Evolutionary conservation across 2,329 filamentous ascomycete species (phyloP).

Genomic region (Hymenoscyphus albidus): DNA sequence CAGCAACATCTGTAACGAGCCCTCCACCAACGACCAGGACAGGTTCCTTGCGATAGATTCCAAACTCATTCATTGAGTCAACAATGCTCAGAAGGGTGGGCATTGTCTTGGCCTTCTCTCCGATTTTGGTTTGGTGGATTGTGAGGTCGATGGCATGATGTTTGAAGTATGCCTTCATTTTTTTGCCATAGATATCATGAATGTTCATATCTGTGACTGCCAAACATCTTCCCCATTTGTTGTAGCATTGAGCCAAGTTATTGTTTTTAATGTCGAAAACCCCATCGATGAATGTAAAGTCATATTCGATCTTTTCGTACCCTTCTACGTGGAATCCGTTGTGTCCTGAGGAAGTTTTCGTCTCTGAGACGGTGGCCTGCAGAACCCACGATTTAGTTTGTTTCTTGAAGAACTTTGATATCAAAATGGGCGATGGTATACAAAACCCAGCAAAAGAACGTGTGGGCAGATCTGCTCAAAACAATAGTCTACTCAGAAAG

Average conservation of each 20-base stretch:
- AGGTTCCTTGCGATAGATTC: slow-evolving; percentile 65
- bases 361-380: slow-evolving; percentile 57
- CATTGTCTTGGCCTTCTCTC: slow-evolving; percentile 71
- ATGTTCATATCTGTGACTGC: slow-evolving; percentile 71
- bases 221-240: slow-evolving; percentile 60
- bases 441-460: too few species aligned
- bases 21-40: slow-evolving; percentile 65
- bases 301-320: slow-evolving; percentile 73
- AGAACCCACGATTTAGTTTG: too few species aligned
- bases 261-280: slow-evolving; percentile 59
- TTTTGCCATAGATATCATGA: slow-evolving; percentile 61
- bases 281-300: slow-evolving; percentile 69
- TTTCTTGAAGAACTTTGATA: too few species aligned
- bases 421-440: too few species aligned
- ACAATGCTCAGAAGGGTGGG: slow-evolving; percentile 66
- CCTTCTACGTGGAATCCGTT: slow-evolving; percentile 66
- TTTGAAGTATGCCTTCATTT: slow-evolving; percentile 65
- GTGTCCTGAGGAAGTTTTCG: slow-evolving; percentile 40
- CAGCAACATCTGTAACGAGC: slow-evolving; percentile 69
- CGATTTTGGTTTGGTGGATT: slow-evolving; percentile 70
- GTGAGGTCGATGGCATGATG: slow-evolving; percentile 59
- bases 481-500: too few species aligned
- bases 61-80: slow-evolving; percentile 71
- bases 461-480: too few species aligned
- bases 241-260: slow-evolving; percentile 62